Evolutionary conservation across 2,329 filamentous ascomycete genomes (phyloP).

Genomic region (Curvularia spicifera): DNA sequence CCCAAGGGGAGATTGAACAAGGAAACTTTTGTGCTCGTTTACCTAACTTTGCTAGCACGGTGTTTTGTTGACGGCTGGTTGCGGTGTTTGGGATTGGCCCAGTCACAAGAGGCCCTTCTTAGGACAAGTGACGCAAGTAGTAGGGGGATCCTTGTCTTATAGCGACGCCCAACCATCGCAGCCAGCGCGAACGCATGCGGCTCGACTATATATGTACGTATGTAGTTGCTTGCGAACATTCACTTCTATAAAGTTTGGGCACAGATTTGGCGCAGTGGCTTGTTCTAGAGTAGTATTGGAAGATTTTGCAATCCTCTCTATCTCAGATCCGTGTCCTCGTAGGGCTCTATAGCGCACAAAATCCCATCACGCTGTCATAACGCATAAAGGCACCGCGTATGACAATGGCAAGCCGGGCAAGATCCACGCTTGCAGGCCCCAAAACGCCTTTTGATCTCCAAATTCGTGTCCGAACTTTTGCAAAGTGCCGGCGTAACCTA

Average conservation of each 20-base stretch:
- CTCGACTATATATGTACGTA: not conserved
- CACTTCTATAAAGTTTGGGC: not conserved
- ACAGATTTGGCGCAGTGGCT: not conserved
- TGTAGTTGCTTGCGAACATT: not conserved
- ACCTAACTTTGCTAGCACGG: not conserved
- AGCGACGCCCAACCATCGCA: not conserved
- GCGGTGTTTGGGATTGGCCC: conserved; percentile 14
- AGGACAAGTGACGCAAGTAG: conserved; percentile 9
- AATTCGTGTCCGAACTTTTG: conserved; percentile 26
- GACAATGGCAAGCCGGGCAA: conserved; percentile 20
- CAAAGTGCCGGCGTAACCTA: conserved; percentile 16
- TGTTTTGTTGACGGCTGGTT: conserved; percentile 23
- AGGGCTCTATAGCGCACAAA: conserved; percentile 3
- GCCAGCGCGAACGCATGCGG: not conserved
- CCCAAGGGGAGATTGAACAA: conserved; percentile 2
- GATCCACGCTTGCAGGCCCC: conserved; percentile 20
- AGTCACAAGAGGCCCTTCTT: conserved; percentile 4
- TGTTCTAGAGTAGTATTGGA: not conserved
- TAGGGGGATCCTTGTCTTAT: conserved; percentile 13
- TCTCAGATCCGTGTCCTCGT: not conserved
- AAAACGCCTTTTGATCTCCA: conserved; percentile 34
- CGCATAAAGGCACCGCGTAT: conserved; percentile 39
- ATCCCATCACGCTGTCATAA: conserved; percentile 22
- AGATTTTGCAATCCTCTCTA: not conserved
- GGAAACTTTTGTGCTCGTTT: not conserved